phyloP scores from a whole-genome alignment of 2,329 filamentous ascomycete genomes.

The Exserohilum rostratum region DNA sequence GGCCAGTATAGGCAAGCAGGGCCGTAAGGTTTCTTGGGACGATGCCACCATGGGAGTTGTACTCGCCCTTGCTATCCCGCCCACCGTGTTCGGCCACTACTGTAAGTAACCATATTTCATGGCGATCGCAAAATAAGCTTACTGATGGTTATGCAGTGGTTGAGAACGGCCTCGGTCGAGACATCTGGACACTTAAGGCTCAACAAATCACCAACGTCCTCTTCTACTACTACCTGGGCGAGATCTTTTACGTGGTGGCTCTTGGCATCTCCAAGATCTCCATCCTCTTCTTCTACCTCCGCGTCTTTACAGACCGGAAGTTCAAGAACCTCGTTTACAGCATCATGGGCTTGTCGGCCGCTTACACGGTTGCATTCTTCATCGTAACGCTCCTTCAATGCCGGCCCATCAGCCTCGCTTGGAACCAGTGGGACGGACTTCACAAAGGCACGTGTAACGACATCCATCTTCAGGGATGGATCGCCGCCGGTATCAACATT shows the following conservation, averaged over 20 bases:
- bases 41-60: constrained; percentile 44
- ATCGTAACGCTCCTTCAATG: constrained; percentile 59
- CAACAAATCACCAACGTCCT: constrained; percentile 54
- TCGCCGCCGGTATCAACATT: constrained; percentile 43
- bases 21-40: constrained; percentile 46
- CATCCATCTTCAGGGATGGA: constrained; percentile 41
- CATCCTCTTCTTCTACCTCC: constrained; percentile 43
- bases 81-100: constrained; percentile 22
- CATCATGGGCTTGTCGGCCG: constrained; percentile 33
- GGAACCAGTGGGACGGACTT: constrained; percentile 46
- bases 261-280: constrained; percentile 43
- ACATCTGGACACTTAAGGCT: constrained; percentile 57
- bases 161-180: constrained; percentile 54
- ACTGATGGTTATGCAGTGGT: constrained; percentile 16
- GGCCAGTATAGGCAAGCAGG: constrained; percentile 43
- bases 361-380: constrained; percentile 52
- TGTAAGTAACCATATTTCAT: neutral
- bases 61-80: constrained; percentile 45
- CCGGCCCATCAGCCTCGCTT: constrained; percentile 56
- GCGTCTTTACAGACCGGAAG: constrained; percentile 39
- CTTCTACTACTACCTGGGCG: constrained; percentile 29
- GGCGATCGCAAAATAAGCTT: neutral
- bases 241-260: constrained; percentile 43
- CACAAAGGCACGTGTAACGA: constrained; percentile 40
- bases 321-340: constrained; percentile 34